A percentile compares a stretch with the other conserved stretches of the same genome.
These are phyloP conservation scores for Globisporangium mamillatum DNA, from an alignment of 352 stramenopile genomes.

Conservation along the genomic window DNA sequence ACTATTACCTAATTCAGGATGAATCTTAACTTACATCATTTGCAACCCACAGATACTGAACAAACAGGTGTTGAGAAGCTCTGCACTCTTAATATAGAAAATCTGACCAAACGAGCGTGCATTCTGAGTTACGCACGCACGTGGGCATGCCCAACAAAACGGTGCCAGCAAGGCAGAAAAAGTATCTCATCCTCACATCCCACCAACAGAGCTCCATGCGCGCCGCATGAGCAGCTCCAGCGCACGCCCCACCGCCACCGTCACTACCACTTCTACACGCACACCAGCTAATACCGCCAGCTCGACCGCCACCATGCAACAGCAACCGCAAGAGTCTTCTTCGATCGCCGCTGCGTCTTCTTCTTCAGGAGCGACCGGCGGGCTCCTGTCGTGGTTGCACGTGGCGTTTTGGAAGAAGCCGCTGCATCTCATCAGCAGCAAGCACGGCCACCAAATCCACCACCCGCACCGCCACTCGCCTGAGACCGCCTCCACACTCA, in stretches of 20 bases:
- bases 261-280: neutral
- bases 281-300: neutral
- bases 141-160: neutral
- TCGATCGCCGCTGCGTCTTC: neutral
- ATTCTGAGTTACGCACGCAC: neutral
- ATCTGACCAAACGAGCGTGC: neutral
- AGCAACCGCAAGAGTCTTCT: neutral
- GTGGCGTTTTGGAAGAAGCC: constrained; percentile 80
- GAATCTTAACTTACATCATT: too few species aligned
- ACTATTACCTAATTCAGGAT: too few species aligned
- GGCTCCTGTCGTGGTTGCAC: constrained; percentile 24
- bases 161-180: neutral
- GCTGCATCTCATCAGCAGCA: constrained; percentile 37
- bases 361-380: neutral
- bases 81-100: neutral
- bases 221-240: constrained; percentile 10
- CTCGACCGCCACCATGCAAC: neutral
- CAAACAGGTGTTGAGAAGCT: neutral
- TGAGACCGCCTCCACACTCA: constrained; percentile 1
- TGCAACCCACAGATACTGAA: too few species aligned
- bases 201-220: constrained; percentile 8
- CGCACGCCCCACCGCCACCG: neutral
- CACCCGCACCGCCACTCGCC: constrained; percentile 18
- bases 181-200: neutral
- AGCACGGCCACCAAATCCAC: neutral